phyloP scores from a whole-genome alignment of 2,329 filamentous ascomycete species.

The Xylaria sp. region DNA sequence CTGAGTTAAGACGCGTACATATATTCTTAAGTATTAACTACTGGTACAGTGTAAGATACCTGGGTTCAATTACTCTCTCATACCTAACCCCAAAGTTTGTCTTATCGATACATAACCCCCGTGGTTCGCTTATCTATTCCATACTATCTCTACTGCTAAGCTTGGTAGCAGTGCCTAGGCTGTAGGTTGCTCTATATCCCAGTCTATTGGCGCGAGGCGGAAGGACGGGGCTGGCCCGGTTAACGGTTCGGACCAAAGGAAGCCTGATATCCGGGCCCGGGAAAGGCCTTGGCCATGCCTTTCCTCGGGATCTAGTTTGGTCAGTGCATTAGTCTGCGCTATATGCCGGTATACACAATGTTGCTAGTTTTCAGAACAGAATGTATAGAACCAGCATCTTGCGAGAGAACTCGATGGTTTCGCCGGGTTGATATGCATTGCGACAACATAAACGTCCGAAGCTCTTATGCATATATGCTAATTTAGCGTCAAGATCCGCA shows the following conservation, averaged over 20 bases:
- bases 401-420: neutral
- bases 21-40: neutral
- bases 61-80: neutral
- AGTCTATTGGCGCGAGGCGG: neutral
- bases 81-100: neutral
- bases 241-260: conserved; percentile 26
- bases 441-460: neutral
- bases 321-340: conserved; percentile 1
- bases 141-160: neutral
- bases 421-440: neutral
- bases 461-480: neutral
- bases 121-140: neutral
- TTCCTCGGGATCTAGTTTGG: conserved; percentile 1
- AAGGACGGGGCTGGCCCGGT: conserved; percentile 14
- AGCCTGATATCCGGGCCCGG: conserved; percentile 10
- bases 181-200: neutral
- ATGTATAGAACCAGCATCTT: neutral
- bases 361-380: neutral
- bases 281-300: neutral
- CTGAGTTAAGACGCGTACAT: neutral
- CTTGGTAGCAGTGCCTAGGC: neutral
- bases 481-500: neutral
- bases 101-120: neutral
- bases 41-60: neutral
- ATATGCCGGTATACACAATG: neutral